Evolutionary conservation across 148 eudicot species (phyloP), one percentile per base, ranked within the genome.

Genomic region (Beta vulgaris): DNA sequence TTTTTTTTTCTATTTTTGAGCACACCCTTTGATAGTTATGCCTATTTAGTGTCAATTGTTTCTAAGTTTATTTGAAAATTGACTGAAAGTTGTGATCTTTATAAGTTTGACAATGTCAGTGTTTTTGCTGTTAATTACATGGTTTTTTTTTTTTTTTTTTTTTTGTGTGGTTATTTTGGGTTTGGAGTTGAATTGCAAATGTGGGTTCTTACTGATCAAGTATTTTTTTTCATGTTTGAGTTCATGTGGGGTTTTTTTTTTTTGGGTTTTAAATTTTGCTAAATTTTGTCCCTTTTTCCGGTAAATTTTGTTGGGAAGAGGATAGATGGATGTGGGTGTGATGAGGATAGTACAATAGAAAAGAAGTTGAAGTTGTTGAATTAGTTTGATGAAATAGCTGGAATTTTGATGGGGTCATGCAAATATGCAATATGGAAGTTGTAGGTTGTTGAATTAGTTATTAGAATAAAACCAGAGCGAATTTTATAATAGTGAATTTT

Each of bases 71-170:
- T 61, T 6, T 49, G 70, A 25, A 72, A 26, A 40, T 53, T 48
- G 75, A 32, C 11, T 69, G 66, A 75, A 75, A 74, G 75, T 62
- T 75, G 23, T 65, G 71, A 70, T 51, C 74, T 75, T 79, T 74
- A 39, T 75, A 29, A 23, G 32, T 53, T 7, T 54, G 43, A 42
- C 39, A 51, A 51, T 80, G 75, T 40, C 21, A 64, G 43, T 57
- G 34, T 23, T 77, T 28, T 54, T 39, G 32, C 10, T 12, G 13
- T 14, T 42, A 25, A 67, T 67, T 42, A 63, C 28, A 16, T 51
- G 82, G 78, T 71, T 51, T 70, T 40, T 61, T n/a, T n/a, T n/a
- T n/a, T n/a, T n/a, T n/a, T n/a, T n/a, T n/a, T n/a, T n/a, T n/a
- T n/a, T n/a, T n/a, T n/a, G n/a, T n/a, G n/a, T 34, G 4, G n/a